phyloP scores from a whole-genome alignment of 305 asterid species.

The Solanum hybrid region DNA sequence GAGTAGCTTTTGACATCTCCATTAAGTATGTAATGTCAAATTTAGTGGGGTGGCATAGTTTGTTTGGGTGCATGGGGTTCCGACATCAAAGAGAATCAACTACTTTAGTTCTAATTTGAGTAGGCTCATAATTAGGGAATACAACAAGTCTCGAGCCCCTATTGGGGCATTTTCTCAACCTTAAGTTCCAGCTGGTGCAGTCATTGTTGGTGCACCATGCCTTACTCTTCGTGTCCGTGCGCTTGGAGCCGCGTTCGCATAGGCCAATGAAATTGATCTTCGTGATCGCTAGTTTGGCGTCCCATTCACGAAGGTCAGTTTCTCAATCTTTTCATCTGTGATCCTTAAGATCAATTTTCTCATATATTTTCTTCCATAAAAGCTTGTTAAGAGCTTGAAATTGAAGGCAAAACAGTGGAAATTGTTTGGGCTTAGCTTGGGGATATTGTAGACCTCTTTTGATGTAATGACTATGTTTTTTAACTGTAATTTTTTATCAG shows the following conservation, averaged over 20 bases:
- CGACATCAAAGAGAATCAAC: not conserved
- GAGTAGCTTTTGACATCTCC: not conserved
- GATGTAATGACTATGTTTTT: not conserved
- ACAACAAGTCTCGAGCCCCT: not conserved
- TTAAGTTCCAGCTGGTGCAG: not conserved
- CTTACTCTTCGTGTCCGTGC: not conserved
- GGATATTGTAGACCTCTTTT: not conserved
- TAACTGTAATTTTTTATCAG: not conserved
- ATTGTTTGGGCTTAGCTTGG: not conserved
- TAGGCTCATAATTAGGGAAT: not conserved
- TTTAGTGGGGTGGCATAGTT: not conserved
- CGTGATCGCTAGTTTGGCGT: not conserved
- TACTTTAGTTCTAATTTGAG: not conserved
- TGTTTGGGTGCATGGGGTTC: not conserved
- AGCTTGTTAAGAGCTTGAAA: not conserved
- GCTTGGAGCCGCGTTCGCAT: not conserved
- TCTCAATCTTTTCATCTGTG: not conserved
- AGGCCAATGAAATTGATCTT: not conserved
- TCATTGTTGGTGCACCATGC: not conserved
- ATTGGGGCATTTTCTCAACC: not conserved
- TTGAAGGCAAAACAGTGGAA: not conserved
- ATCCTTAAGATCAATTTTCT: not conserved
- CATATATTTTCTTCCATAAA: not conserved
- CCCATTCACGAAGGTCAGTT: not conserved
- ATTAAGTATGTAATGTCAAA: not conserved